A percentile compares a stretch with the other conserved stretches of the same genome.
phyloP scores from a whole-genome alignment of 139 green algal species.

The Eudorina sp. region DNA sequence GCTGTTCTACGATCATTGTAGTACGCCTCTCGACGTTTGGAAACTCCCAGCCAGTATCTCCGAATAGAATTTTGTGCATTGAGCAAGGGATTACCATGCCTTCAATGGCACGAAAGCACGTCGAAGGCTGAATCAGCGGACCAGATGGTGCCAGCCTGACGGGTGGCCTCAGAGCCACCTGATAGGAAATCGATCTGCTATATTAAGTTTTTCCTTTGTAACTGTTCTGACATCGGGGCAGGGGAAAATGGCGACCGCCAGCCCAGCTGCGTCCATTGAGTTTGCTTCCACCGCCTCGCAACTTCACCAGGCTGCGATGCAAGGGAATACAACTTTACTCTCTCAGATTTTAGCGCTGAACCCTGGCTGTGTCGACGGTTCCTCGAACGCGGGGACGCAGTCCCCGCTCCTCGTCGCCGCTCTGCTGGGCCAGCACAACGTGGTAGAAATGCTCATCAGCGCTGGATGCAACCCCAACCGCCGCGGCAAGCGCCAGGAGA shows the following conservation, averaged over 20 bases:
- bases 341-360: neutral
- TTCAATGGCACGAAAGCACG: too few species aligned
- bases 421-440: neutral
- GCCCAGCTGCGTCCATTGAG: neutral
- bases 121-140: too few species aligned
- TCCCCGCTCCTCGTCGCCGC: constrained; percentile 8
- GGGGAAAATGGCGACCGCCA: neutral
- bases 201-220: neutral
- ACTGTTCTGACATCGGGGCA: neutral
- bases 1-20: too few species aligned
- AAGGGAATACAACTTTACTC: neutral
- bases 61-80: too few species aligned
- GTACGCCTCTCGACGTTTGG: too few species aligned
- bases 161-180: too few species aligned
- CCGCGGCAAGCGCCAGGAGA: constrained; percentile 25
- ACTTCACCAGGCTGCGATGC: neutral
- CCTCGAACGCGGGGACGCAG: neutral
- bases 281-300: neutral
- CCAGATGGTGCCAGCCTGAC: too few species aligned
- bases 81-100: too few species aligned
- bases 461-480: constrained; percentile 1
- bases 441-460: constrained; percentile 22
- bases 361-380: neutral
- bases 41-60: too few species aligned
- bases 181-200: too few species aligned